Base-by-base conservation (phyloP, 495 filamentous ascomycete species). In the Cercophora sp. region DNA sequence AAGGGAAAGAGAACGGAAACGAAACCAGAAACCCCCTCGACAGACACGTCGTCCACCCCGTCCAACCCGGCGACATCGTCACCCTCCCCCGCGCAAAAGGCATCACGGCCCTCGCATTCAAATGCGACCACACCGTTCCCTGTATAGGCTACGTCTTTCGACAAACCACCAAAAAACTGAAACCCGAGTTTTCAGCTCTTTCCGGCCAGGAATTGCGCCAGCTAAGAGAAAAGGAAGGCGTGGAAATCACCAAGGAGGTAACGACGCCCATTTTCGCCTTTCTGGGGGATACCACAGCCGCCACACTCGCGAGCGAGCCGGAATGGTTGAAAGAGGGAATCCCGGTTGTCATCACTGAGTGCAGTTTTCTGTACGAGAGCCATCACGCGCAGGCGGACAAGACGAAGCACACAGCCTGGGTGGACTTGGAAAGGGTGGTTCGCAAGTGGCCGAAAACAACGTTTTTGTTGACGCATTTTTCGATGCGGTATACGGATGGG, bases 391-490 rank as follows among this genome's bases (percentile, higher is more conserved):
- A 70, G 56, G 67, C 67, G 19, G 62, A 47, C 2, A 60, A 59
- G 54, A 72, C 69, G 13, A 62, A 64, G 56, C 69, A 72, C 40
- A 72, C 69, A 4, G 23, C 57, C 20, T 72, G 69, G 69, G 42
- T 2, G 39, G 69, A 70, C 20, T 40, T 72, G 37, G 69, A 67
- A 43, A 8, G 13, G 8, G 62, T 72, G 1, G 49, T 70, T 11
- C 43, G 66, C 13, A 35, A 32, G 43, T 69, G 61, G 52, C 62
- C 64, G 6, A 36, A 32, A 24, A 67, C 64, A 15, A 60, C 53
- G 24, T 72, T 70, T 57, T 62, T 72, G 40, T 15, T 72, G 50
- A 69, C 54, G 55, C 69, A 72, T 41, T 72, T 72, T 40, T 70
- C 67, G 23, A 8, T 72, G 60, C 29, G 69, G 36, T 72, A 72